Conservation (phyloP, 345 rosid species). For the Arabidopsis thaliana region DNA sequence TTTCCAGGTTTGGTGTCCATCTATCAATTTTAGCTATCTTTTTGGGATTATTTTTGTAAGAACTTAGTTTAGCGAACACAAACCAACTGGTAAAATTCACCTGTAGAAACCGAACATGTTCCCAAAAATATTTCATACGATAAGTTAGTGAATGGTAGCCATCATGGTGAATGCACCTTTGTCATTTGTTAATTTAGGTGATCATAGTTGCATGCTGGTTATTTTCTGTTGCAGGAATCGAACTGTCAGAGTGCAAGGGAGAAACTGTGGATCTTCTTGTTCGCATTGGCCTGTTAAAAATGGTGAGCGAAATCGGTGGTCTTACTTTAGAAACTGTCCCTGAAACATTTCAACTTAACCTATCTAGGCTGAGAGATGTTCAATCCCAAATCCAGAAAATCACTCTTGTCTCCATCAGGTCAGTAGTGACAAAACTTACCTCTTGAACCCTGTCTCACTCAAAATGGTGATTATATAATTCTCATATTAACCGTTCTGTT, state of each 20-base stretch:
- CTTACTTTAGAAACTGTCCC: slow-evolving; percentile 67
- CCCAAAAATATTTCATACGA: neutral
- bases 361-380: slow-evolving; percentile 69
- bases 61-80: slow-evolving; percentile 18
- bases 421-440: slow-evolving; percentile 11
- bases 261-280: slow-evolving; percentile 68
- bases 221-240: slow-evolving; percentile 51
- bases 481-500: neutral
- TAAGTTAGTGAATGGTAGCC: neutral
- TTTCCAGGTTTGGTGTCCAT: slow-evolving; percentile 50
- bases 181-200: slow-evolving; percentile 25
- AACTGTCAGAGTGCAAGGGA: slow-evolving; percentile 68
- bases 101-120: no score
- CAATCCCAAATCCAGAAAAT: slow-evolving; percentile 90
- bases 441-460: neutral
- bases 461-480: neutral
- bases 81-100: neutral
- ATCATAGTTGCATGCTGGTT: slow-evolving; percentile 5
- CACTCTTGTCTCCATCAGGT: slow-evolving; percentile 76
- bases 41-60: neutral
- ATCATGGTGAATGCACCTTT: neutral
- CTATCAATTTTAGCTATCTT: slow-evolving; percentile 15
- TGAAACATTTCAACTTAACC: slow-evolving; percentile 77
- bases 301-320: slow-evolving; percentile 69
- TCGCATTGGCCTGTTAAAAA: slow-evolving; percentile 76